phyloP scores from a whole-genome alignment of 2,329 filamentous ascomycete genomes.

The Rhynchosporium secalis region DNA sequence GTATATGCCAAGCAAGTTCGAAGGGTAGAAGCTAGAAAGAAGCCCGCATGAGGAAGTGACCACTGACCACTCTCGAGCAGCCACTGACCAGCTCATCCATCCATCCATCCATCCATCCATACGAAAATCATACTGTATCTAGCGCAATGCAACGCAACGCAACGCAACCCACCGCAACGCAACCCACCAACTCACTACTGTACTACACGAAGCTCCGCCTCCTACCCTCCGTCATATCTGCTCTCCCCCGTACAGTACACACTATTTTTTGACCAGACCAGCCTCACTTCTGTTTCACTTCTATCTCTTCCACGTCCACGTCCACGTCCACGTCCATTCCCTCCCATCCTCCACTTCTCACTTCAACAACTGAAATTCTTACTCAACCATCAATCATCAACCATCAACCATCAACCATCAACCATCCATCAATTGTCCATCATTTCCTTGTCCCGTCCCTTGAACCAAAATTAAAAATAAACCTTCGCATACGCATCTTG shows the following conservation, averaged over 20 bases:
- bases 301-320: not conserved
- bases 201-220: not conserved
- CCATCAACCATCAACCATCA: no score
- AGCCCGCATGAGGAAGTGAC: not conserved
- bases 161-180: not conserved
- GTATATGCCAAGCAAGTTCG: no score
- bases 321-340: not conserved
- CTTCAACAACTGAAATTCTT: slow-evolving; percentile 1
- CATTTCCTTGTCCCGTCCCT: slow-evolving; percentile 1
- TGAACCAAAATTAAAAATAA: not conserved
- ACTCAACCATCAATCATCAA: slow-evolving; percentile 12
- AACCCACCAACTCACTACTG: no score
- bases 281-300: not conserved
- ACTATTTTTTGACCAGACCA: no score
- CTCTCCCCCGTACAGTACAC: not conserved
- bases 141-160: no score
- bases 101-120: not conserved
- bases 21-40: no score
- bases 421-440: slow-evolving; percentile 16
- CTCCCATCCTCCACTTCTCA: slow-evolving; percentile 3
- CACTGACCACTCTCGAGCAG: slow-evolving; percentile 1
- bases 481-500: slow-evolving; percentile 7
- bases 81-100: no score
- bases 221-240: slow-evolving; percentile 4
- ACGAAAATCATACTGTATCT: slow-evolving; percentile 1